phyloP scores from a whole-genome alignment of 495 filamentous ascomycete species.

The Neurospora sp. region DNA sequence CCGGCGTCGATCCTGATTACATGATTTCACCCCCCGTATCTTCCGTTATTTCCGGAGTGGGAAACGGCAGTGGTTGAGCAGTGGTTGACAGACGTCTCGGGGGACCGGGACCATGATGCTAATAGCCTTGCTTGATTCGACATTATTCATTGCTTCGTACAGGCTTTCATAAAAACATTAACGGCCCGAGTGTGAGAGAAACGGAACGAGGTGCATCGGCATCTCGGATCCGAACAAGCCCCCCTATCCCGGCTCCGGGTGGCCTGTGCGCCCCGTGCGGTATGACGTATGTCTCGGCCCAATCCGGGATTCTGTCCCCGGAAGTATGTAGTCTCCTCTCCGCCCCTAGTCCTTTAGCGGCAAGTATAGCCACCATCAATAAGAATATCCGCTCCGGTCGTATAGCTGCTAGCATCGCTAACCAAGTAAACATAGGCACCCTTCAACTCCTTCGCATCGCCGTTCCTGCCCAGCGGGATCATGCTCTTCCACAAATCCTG shows the following conservation, averaged over 20 bases:
- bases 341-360: slow-evolving; percentile 16
- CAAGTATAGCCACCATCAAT: slow-evolving; percentile 47
- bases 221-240: background rate
- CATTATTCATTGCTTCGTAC: background rate
- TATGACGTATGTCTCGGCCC: background rate
- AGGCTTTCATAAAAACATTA: background rate
- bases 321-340: background rate
- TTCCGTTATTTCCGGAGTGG: background rate
- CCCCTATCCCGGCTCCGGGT: background rate
- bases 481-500: slow-evolving; percentile 66
- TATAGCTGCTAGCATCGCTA: slow-evolving; percentile 56
- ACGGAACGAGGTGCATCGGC: background rate
- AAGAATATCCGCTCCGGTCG: slow-evolving; percentile 42
- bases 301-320: background rate
- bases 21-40: background rate
- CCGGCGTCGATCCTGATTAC: background rate
- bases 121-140: background rate
- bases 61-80: background rate
- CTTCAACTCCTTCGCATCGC: slow-evolving; percentile 74
- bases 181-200: background rate
- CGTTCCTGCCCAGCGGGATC: slow-evolving; percentile 68
- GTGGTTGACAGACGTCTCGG: background rate
- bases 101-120: background rate
- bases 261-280: background rate
- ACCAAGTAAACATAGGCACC: slow-evolving; percentile 70